Evolutionary conservation across 2,329 filamentous ascomycete species (phyloP), one percentile per base, ranked within the genome.

Genomic region (Phialemoniopsis sp.): DNA sequence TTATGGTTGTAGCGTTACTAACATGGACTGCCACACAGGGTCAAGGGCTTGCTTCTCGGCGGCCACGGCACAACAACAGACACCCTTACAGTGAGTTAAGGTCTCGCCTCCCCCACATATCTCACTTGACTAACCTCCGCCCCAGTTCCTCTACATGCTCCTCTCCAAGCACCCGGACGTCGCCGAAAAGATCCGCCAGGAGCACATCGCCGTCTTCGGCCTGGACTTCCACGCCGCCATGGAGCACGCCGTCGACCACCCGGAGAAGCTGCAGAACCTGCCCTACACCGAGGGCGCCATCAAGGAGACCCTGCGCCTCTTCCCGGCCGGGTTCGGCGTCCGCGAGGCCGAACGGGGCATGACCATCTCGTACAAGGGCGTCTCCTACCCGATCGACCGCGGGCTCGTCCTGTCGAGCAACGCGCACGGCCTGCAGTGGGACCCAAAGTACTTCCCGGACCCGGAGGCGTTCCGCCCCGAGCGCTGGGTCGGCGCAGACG

Each of bases 221-320:
- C 40, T 61, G 0, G 62, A 69, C 32, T 49, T 59, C 9, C 48
- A 58, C 5, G 52, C 54, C 5, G 60, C 62, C 1, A 63, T 62
- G 21, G 47, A 53, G 3, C 52, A 60, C 19, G 58, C 79, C 15
- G 53, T 58, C 26, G 45, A 59, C 3, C 57, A 72, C 18, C 66
- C 71, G 1, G 52, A 63, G 19, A 58, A 71, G 4, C 59, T 80
- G 36, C 75, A 72, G 52, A 58, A 66, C 32, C 60, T 80, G 18
- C 61, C 65, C 1, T 78, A 75, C 50, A 75, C 73, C 4, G 57
- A 56, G 5, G 73, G 72, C 18, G 63, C 76, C 8, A 63, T 76
- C 44, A 73, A 73, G 41, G 76, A 80, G 53, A 63, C 66, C 1
- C 58, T 80, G 3, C 64, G 76, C 4, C 49, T 79, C 26, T 74